Evolutionary conservation across 2,329 filamentous ascomycete species (phyloP).

Genomic region (Simplicillium aogashimaense): DNA sequence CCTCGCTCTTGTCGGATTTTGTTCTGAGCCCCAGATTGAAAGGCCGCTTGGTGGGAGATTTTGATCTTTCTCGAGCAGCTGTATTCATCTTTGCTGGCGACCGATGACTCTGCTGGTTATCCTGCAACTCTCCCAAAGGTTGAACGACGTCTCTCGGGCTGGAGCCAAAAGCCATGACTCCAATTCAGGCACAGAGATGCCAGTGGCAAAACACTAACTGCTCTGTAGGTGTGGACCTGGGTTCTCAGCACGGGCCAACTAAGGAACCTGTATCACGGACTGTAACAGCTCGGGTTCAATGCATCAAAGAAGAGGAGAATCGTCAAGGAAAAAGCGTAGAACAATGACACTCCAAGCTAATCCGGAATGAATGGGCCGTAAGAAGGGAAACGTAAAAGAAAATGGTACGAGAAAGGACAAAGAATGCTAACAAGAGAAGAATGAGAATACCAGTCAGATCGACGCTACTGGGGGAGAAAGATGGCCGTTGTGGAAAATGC

Average conservation of each 20-base stretch:
- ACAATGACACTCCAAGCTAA: too few relatives aligned
- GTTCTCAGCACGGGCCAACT: too few relatives aligned
- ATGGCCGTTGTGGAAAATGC: neutral
- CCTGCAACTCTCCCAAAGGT: slow-evolving; percentile 46
- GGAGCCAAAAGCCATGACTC: neutral
- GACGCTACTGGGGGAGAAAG: too few relatives aligned
- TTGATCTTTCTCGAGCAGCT: slow-evolving; percentile 23
- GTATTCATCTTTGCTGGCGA: slow-evolving; percentile 29
- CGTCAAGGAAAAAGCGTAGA: too few relatives aligned
- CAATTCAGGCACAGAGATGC: neutral
- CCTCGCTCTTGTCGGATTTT: slow-evolving; percentile 23
- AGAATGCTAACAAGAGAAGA: neutral
- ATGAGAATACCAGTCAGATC: too few relatives aligned
- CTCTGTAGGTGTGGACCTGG: neutral
- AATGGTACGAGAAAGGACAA: slow-evolving; percentile 4
- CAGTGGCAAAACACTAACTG: neutral
- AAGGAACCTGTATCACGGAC: too few relatives aligned
- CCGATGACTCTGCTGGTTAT: slow-evolving; percentile 38
- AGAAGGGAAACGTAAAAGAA: slow-evolving; percentile 1
- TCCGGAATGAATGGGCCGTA: neutral
- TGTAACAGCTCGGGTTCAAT: too few relatives aligned
- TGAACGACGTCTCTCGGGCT: slow-evolving; percentile 9
- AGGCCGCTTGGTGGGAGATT: slow-evolving; percentile 34
- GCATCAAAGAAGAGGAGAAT: too few relatives aligned
- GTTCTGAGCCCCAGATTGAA: slow-evolving; percentile 30